Evolutionary conservation across 2,329 filamentous ascomycete genomes (phyloP).

Genomic region (Parastagonospora avenae): DNA sequence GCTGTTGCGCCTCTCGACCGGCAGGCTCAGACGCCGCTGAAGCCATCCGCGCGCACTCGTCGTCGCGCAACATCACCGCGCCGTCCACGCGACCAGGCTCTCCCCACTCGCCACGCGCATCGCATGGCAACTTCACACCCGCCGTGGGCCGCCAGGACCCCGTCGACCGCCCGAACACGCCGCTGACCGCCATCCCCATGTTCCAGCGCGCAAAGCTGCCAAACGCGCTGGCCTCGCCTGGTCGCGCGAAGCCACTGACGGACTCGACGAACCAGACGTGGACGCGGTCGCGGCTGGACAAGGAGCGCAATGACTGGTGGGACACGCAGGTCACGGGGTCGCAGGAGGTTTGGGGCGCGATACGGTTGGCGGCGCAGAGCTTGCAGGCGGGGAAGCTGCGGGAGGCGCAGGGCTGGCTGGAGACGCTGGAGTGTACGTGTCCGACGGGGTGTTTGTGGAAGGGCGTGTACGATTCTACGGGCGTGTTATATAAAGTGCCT

Average conservation of each 20-base stretch:
- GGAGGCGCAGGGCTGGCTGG: constrained; percentile 76
- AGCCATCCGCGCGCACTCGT: constrained; percentile 21
- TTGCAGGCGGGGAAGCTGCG: constrained; percentile 60
- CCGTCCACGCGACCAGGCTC: constrained; percentile 27
- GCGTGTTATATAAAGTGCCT: constrained; percentile 51
- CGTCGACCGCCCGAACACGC: constrained; percentile 31
- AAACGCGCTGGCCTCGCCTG: constrained; percentile 28
- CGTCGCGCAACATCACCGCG: constrained; percentile 35
- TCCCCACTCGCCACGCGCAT: constrained; percentile 22
- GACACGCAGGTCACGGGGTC: constrained; percentile 83
- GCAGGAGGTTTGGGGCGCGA: constrained; percentile 78
- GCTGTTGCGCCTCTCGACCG: constrained; percentile 27
- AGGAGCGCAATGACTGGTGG: constrained; percentile 83
- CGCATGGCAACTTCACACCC: constrained; percentile 14
- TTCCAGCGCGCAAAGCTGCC: constrained; percentile 36
- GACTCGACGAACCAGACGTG: constrained; percentile 27
- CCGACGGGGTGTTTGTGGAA: constrained; percentile 49
- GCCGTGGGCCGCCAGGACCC: constrained; percentile 10
- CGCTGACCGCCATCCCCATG: constrained; percentile 30
- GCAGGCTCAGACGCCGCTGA: constrained; percentile 4
- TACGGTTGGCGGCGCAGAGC: constrained; percentile 70
- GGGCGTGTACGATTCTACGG: constrained; percentile 52
- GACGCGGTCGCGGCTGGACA: constrained; percentile 69
- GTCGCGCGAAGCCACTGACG: constrained; percentile 26
- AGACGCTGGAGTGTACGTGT: constrained; percentile 68